Evolutionary conservation across 2,329 filamentous ascomycete genomes (phyloP).

Genomic region (Arthrobotrys iridis): DNA sequence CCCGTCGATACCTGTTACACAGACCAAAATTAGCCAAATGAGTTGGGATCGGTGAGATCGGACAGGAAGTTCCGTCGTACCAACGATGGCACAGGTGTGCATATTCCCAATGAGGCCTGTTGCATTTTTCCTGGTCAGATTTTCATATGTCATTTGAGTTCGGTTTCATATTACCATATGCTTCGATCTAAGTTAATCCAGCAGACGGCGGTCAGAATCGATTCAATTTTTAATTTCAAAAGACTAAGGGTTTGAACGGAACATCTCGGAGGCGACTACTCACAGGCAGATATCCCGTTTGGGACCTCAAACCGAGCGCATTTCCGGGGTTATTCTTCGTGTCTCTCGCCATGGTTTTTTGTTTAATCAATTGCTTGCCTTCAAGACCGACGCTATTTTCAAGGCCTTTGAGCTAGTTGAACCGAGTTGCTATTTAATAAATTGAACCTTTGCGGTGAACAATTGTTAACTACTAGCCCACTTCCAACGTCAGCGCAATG

Average conservation of each 20-base stretch:
- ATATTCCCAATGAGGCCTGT: constrained; percentile 79
- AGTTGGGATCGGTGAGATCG: neutral
- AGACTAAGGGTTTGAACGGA: no score
- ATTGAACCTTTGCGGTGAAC: no score
- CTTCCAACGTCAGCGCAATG: neutral
- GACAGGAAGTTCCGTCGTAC: constrained; percentile 58
- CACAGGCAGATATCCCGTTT: constrained; percentile 51
- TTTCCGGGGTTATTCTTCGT: constrained; percentile 16
- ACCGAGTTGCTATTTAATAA: neutral
- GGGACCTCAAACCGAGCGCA: constrained; percentile 43
- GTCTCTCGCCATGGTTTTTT: constrained; percentile 37
- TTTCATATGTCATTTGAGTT: neutral
- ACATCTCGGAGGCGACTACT: constrained; percentile 2
- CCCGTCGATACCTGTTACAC: constrained; percentile 68
- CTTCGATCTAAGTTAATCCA: constrained; percentile 44
- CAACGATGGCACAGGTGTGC: constrained; percentile 79
- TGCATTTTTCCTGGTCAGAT: constrained; percentile 8
- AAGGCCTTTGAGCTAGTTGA: neutral
- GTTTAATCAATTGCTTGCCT: neutral
- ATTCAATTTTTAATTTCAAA: neutral
- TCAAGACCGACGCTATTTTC: neutral
- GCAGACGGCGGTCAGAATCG: neutral
- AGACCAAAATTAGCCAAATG: constrained; percentile 11
- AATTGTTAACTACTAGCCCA: no score
- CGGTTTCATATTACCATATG: constrained; percentile 37